Evolutionary conservation across 2,329 filamentous ascomycete species (phyloP), one percentile per base, ranked within the genome.

Genomic region (Passalora sequoiae): DNA sequence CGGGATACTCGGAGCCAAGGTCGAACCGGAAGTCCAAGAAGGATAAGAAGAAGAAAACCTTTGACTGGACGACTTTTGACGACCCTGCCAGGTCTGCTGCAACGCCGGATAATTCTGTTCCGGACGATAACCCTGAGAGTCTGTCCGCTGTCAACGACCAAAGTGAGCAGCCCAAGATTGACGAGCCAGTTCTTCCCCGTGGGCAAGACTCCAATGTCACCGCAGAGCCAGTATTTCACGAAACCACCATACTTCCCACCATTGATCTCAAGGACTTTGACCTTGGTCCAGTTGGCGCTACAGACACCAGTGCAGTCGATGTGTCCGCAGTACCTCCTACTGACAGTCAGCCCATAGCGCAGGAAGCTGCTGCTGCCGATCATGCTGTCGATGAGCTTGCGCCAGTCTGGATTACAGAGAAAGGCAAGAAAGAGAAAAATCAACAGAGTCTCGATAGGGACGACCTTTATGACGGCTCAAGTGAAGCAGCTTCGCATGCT

Each of bases 21-120:
- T 43, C 46, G 10, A 47, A 43, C 28, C 53, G 53, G 53, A 52
- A 50, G 29, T 44, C 37, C 8, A 60, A 58, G 53, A 53, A 51
- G 20, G 38, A 45, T 30, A 50, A 53, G 43, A 50, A 45, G 31
- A 32, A 46, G 25, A 47, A 51, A 9, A 36, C 15, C 19, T 40
- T 49, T 15, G 35, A 33, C 17, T 43, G 32, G 44, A 24, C 36
- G 16, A 13, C 30, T 19, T n/a, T 15, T 16, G 9, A 42, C 28
- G 44, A 33, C 1, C 27, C 19, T 15, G 19, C 13, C 5, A 10
- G 32, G 17, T n/a, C 25, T 30, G n/a, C 38, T 31, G 6, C 8
- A 9, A 9, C 15, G 29, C 13, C 8, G 10, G 8, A 15, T 13
- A 8, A 31, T 8, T 8, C 17, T 9, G 29, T n/a, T 4, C 9